These are phyloP conservation scores for Apiospora saccharicola DNA, from an alignment of 2,329 filamentous ascomycete genomes.

Conservation along the genomic window DNA sequence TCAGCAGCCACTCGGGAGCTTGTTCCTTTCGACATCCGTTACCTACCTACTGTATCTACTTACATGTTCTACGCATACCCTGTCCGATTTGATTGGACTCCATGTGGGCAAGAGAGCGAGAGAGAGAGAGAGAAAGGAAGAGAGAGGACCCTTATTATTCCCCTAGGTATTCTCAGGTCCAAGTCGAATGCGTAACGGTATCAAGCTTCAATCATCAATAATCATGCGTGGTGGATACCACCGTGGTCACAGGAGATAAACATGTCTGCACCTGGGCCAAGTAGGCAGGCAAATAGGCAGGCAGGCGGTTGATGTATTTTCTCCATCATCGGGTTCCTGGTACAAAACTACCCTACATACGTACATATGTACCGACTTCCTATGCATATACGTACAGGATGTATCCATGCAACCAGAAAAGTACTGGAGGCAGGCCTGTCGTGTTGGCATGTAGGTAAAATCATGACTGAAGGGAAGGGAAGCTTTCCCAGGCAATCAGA, in stretches of 20 bases:
- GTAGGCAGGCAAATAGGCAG: not conserved
- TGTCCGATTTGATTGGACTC: not conserved
- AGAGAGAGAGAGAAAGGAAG: no score
- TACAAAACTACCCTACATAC: not conserved
- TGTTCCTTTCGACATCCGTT: not conserved
- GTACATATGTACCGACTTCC: not conserved
- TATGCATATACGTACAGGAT: not conserved
- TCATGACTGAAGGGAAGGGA: slow-evolving; percentile 19
- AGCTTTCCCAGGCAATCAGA: slow-evolving; percentile 15
- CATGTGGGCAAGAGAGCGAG: not conserved
- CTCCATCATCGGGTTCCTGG: slow-evolving; percentile 8
- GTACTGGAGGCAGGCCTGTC: not conserved
- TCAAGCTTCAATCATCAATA: not conserved
- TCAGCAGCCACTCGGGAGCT: slow-evolving; percentile 18
- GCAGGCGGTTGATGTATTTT: slow-evolving; percentile 1
- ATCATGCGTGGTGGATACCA: slow-evolving; percentile 19
- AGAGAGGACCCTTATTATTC: slow-evolving; percentile 4
- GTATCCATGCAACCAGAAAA: not conserved
- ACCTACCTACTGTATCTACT: not conserved
- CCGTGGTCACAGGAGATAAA: slow-evolving; percentile 15
- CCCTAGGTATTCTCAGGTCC: not conserved
- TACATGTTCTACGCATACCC: slow-evolving; percentile 6
- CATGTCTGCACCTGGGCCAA: not conserved
- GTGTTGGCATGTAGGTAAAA: not conserved
- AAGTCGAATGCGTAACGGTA: not conserved